These are phyloP conservation scores for Ustilago cynodontis DNA, from an alignment of 1,284 basidiomycete genomes.

Conservation along the genomic window DNA sequence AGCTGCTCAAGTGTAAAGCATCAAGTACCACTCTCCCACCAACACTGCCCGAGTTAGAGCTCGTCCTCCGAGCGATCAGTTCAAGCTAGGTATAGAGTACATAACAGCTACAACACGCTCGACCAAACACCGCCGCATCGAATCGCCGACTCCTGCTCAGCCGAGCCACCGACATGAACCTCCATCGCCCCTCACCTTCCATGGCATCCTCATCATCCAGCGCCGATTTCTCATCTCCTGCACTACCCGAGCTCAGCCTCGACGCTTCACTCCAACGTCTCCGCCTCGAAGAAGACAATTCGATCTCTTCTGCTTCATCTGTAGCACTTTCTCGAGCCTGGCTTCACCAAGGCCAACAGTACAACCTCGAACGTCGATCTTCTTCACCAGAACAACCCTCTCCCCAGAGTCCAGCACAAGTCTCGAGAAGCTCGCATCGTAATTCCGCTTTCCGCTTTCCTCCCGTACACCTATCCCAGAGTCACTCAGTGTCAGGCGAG, in stretches of 20 bases:
- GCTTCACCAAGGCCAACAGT: not conserved
- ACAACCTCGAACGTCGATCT: not conserved
- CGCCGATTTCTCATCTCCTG: conserved; percentile 31
- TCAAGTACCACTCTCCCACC: too few species aligned
- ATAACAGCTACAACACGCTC: too few species aligned
- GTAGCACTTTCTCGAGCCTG: conserved; percentile 9
- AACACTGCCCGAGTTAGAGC: too few species aligned
- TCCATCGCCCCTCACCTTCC: conserved; percentile 1
- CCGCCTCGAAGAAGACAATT: conserved; percentile 26
- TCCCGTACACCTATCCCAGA: not conserved
- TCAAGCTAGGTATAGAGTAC: too few species aligned
- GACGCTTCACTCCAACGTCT: conserved; percentile 34
- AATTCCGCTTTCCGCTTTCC: conserved; percentile 16
- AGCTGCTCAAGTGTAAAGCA: too few species aligned
- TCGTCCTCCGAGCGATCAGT: too few species aligned
- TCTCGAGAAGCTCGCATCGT: not conserved
- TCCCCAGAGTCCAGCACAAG: not conserved
- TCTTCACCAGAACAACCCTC: not conserved
- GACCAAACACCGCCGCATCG: too few species aligned
- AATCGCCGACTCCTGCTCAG: too few species aligned
- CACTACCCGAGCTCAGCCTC: conserved; percentile 33
- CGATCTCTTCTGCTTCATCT: conserved; percentile 17
- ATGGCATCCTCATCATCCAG: conserved; percentile 10
- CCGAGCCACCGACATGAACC: conserved; percentile 5
- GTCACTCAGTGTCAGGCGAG: not conserved